Percentiles rank a stretch among this genome's conserved stretches.
Evolutionary conservation across 108 stramenopile species (phyloP).

Genomic region (Fragilariopsis cylindrus): DNA sequence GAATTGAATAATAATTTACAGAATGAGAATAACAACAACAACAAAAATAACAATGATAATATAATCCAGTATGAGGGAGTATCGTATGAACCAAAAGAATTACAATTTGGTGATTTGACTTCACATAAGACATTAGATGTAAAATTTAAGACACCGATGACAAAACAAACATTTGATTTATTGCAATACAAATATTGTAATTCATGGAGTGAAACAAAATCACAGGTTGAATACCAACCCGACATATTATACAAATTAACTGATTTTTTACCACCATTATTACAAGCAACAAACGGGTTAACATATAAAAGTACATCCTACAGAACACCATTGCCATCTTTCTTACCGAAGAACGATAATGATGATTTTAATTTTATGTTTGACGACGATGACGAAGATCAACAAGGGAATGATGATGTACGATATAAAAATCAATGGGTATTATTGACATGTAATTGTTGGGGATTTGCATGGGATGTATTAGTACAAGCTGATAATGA

Average conservation of each 20-base stretch:
- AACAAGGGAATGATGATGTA: neutral
- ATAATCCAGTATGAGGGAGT: neutral
- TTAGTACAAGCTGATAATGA: slow-evolving; percentile 42
- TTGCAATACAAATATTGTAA: slow-evolving; percentile 24
- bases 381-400: neutral
- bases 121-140: neutral
- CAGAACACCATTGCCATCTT: neutral
- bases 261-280: slow-evolving; percentile 42
- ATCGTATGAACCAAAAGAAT: neutral
- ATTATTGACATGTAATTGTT: slow-evolving; percentile 29
- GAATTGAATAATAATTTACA: slow-evolving; percentile 1
- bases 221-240: slow-evolving; percentile 20
- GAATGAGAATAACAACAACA: neutral
- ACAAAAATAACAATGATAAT: neutral
- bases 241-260: slow-evolving; percentile 11
- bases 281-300: slow-evolving; percentile 31
- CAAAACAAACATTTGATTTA: slow-evolving; percentile 8
- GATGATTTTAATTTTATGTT: slow-evolving; percentile 18
- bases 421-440: slow-evolving; percentile 26
- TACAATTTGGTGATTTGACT: neutral
- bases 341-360: slow-evolving; percentile 5
- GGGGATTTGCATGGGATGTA: slow-evolving; percentile 39
- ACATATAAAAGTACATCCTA: slow-evolving; percentile 18
- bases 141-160: neutral
- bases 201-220: slow-evolving; percentile 37